Percentiles rank a stretch among this genome's conserved stretches.
These are phyloP conservation scores for Hygrocybe punicea DNA, from an alignment of 768 basidiomycete species.

Conservation along the genomic window DNA sequence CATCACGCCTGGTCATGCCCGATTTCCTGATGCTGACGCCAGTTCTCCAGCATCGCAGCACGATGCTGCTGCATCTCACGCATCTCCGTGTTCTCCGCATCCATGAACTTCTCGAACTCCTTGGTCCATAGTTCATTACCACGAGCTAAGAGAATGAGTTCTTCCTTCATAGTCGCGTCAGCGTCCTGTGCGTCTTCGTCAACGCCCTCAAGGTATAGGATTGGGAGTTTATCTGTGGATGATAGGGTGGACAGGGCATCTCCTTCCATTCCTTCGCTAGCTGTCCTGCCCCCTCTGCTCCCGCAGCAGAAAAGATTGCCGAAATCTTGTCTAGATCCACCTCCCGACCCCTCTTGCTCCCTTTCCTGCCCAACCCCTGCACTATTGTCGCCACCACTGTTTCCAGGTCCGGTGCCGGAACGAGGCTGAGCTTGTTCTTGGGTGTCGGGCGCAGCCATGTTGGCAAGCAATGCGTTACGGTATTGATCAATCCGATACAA, in stretches of 20 bases:
- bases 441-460: no score
- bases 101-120: constrained; percentile 13
- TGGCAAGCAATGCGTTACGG: neutral
- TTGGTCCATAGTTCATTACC: constrained; percentile 12
- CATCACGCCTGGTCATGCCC: no score
- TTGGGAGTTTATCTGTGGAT: neutral
- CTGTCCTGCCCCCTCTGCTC: neutral
- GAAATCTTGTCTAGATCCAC: neutral
- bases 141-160: constrained; percentile 12
- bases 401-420: neutral
- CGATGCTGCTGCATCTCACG: constrained; percentile 10
- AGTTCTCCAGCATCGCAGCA: constrained; percentile 5
- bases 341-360: neutral
- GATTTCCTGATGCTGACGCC: neutral
- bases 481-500: neutral
- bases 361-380: neutral
- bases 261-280: neutral
- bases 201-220: constrained; percentile 12
- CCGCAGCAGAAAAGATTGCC: constrained; percentile 3
- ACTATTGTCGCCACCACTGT: neutral
- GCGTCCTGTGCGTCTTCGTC: constrained; percentile 15
- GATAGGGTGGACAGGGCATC: neutral
- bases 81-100: constrained; percentile 11
- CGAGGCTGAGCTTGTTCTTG: neutral
- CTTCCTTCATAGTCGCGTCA: constrained; percentile 14